Base-by-base conservation (phyloP, 352 stramenopile genomes). In the Phytophthora aleatoria region DNA sequence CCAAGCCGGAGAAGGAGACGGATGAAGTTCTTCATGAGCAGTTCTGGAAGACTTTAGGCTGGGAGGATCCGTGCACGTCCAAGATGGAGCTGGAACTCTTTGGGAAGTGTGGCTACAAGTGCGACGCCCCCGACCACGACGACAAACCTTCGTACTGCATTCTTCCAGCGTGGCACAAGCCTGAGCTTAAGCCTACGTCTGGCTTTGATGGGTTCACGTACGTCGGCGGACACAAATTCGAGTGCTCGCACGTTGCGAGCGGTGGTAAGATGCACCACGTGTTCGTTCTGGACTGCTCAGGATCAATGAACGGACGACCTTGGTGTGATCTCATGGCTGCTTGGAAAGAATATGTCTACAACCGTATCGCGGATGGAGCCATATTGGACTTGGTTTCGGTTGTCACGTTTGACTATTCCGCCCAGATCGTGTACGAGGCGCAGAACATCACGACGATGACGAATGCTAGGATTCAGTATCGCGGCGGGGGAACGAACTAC, bases 251-350 rank as follows among this genome's bases (percentile, higher is more conserved):
- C 35, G 51, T 78, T 15, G 61, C 79, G 0, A 75, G 61, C 20
- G 74, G 73, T 12, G 77, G 70, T 10, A 78, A 86, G 43, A 80
- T 85, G 60, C 85, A 95, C 39, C 87, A 94, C 39, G 69, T 95
- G 3, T 91, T 95, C 35, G 82, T 95, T 42, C 44, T 95, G n/a
- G 87, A 95, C 50, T 75, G 68, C 41, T 94, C 87, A 9, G 83
- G 83, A 0, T 95, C 87, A 20, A 95, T 95, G 85, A 49, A 24
- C 3, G 83, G 87, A 1, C 52, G 28, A 12, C 81, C 83, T 4
- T 94, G 87, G 87, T 27, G 47, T 20, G 62, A 82, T n/a, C 66
- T 95, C 26, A 71, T 87, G 27, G 71, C 60, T 8, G 87, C 81
- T 1, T 87, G 86, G 57, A 62, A 65, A 11, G 79, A 84, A 52